Conservation (phyloP, 257 asterid species). For the Scutellaria baicalensis region DNA sequence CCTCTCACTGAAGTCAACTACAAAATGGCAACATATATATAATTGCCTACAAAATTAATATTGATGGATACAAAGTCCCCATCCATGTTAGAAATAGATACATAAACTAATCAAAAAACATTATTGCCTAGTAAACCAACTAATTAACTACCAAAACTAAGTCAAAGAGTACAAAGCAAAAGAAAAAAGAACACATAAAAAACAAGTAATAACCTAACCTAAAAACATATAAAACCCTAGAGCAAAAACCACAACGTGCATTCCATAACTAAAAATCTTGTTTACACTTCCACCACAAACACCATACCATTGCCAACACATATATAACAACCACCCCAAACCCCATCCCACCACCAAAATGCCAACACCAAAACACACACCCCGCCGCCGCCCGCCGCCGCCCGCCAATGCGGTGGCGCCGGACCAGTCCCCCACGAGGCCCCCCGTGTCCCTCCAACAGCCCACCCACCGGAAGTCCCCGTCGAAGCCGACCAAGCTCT, state of each 20-base stretch:
- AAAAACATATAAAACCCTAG: neutral
- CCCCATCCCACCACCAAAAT: conserved; percentile 14
- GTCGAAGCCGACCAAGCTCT: conserved; percentile 45
- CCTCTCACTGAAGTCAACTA: neutral
- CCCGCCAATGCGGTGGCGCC: conserved; percentile 45
- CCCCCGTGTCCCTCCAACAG: conserved; percentile 35
- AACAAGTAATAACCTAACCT: conserved; percentile 9
- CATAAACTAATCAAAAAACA: neutral
- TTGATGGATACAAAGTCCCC: no score
- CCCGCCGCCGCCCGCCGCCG: conserved; percentile 18
- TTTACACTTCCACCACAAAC: conserved; percentile 27
- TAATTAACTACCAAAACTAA: neutral
- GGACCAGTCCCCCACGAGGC: conserved; percentile 27
- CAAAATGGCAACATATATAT: neutral
- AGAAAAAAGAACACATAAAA: neutral
- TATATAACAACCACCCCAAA: neutral
- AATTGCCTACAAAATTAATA: no score
- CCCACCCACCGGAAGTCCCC: conserved; percentile 40
- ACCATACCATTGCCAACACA: neutral
- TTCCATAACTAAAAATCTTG: conserved; percentile 14
- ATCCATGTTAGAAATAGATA: no score
- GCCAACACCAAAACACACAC: conserved; percentile 48
- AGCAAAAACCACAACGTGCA: conserved; percentile 22
- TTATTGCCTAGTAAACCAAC: neutral
- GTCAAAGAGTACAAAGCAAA: conserved; percentile 3